A percentile compares a stretch with the other conserved stretches of the same genome.
These are phyloP conservation scores for Termitomyces sp. DNA, from an alignment of 768 basidiomycete species.

Conservation along the genomic window DNA sequence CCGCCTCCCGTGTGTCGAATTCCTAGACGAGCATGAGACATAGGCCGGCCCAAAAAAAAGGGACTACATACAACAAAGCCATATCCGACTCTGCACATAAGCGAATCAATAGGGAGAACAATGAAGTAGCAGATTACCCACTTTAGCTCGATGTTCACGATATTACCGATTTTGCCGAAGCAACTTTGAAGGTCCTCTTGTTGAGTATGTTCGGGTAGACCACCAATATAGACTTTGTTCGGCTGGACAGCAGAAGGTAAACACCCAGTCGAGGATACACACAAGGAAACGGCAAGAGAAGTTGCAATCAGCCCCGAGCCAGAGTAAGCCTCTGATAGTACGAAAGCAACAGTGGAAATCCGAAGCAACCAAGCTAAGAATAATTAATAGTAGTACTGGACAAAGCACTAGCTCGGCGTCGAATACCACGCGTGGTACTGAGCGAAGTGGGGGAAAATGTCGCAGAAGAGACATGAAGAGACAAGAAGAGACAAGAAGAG, in stretches of 20 bases:
- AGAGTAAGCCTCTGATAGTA: conserved; percentile 35
- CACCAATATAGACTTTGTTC: conserved; percentile 92
- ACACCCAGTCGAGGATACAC: conserved; percentile 53
- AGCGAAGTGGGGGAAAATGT: conserved; percentile 24
- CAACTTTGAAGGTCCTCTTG: conserved; percentile 82
- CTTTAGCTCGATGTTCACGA: conserved; percentile 80
- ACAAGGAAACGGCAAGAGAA: conserved; percentile 45
- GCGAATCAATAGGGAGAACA: conserved; percentile 10
- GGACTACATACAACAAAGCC: conserved; percentile 73
- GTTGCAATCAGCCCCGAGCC: conserved; percentile 39
- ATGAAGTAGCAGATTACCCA: conserved; percentile 32
- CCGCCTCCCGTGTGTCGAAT: conserved; percentile 76
- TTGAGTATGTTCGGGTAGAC: conserved; percentile 81
- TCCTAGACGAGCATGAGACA: conserved; percentile 44
- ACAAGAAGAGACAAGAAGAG: conserved; percentile 38
- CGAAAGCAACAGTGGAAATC: conserved; percentile 29
- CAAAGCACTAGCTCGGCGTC: conserved; percentile 31
- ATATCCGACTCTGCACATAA: conserved; percentile 62
- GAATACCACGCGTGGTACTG: conserved; percentile 21
- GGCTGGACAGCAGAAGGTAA: conserved; percentile 75
- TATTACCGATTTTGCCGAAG: conserved; percentile 80
- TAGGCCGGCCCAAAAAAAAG: neutral
- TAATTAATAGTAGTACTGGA: conserved; percentile 32
- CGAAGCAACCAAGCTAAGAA: conserved; percentile 22
- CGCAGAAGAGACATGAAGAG: conserved; percentile 22